Base-by-base conservation (phyloP, 129 eudicot genomes). In the Gnaphalium uliginosum region DNA sequence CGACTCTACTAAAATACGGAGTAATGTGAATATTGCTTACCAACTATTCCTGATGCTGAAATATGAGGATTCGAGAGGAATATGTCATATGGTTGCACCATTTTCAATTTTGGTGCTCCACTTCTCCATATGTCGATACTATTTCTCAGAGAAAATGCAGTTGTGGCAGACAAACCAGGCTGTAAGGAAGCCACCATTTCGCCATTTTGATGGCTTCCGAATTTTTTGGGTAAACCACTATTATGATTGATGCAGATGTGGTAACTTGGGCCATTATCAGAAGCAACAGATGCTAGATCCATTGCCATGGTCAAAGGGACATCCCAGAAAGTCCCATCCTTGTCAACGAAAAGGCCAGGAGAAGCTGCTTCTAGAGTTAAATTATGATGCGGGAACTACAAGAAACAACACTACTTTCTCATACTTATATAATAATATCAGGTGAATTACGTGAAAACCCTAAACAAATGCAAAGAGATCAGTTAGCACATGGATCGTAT, bases 61-160 rank as follows among this genome's bases (percentile, higher is more conserved):
- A 93, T 77, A 81, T 93, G 96, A 57, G 98, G 95, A 70, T 73
- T 88, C 8, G 98, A 93, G 69, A 90, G 71, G 74, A 93, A 83
- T 23, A 79, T 54, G 39, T 93, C 98, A 22, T 82, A 93, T 63
- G 98, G 98, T 73, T 86, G 98, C 80, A 89, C 95, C 90, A 88
- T 37, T 75, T 82, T 88, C 78, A 87, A 37, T 85, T 86, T 93
- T 51, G 83, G 87, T 19, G 95, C 89, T 76, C 50, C 75, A 73
- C 98, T 90, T 85, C 82, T 90, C 98, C 98, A 93, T 21, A 93
- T 46, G 82, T 90, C 92, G 9, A 93, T 66, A 57, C 79, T 82
- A 68, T 85, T 88, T 86, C 83, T 90, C 14, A 76, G 80, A 21
- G 96, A 88, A 74, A 90, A 73, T 2, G 96, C 96, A 82, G 83